Base-by-base conservation (phyloP, 306 rosid genomes). In the Lathyrus oleraceus region DNA sequence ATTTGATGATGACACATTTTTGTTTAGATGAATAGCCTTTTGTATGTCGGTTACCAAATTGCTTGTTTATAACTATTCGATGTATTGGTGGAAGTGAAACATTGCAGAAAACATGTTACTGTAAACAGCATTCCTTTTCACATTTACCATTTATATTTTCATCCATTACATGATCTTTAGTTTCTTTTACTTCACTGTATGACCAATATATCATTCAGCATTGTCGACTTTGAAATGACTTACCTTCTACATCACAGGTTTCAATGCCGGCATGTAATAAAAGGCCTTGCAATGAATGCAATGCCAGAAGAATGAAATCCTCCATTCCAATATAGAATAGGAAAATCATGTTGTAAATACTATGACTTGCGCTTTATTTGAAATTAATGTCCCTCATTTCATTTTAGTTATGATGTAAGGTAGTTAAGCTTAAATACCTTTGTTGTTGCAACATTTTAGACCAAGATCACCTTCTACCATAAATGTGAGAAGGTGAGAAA, bases 201-300 rank as follows among this genome's bases (percentile, higher is more conserved):
- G 47, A 53, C 28, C 42, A 8, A 39, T 65, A 11, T 63, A 32
- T 56, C 15, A 15, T 58, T 76, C 23, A n/a, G 17, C 67, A 39
- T 52, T 56, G 72, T 57, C 53, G 45, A 39, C 66, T 39, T 32
- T 35, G 32, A n/a, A 25, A 30, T 72, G 57, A 69, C 67, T 72
- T 65, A 0, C 61, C 21, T 51, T 10, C 61, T 80, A 28, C 25
- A 52, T 51, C 65, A 14, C 82, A 94, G 98, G 98, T 94, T 90
- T 81, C 98, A 94, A 51, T 94, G 98, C 79, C 89, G 96, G 39
- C 97, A 94, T 61, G 90, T 78, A 45, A 84, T 94, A 80, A 90
- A 85, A 81, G 97, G 98, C 78, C 76, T 94, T 45, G 79, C 85
- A 61, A 82, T 78, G 84, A 85, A 85, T 70, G 64, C 73, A 48